phyloP scores from a whole-genome alignment of 139 green algal species.

The Penium margaritaceum region DNA sequence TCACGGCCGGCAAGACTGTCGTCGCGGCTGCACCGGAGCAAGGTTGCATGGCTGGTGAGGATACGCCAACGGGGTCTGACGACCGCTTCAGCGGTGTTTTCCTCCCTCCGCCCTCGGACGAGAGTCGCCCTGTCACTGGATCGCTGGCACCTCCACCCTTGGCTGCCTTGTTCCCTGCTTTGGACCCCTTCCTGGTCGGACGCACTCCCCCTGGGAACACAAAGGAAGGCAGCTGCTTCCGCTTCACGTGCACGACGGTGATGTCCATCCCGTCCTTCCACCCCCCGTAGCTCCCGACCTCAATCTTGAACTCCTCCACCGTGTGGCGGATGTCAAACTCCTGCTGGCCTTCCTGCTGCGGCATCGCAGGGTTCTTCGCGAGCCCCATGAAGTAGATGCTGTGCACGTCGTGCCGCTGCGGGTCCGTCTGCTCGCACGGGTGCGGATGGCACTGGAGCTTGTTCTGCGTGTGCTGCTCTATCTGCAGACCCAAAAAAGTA shows the following conservation, averaged over 20 bases:
- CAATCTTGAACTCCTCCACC: conserved; percentile 62
- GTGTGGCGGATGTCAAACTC: conserved; percentile 61
- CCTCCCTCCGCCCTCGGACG: too few relatives aligned
- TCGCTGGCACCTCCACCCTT: too few relatives aligned
- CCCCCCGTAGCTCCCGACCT: conserved; percentile 49
- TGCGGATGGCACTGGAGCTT: conserved; percentile 60
- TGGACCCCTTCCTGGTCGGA: too few relatives aligned
- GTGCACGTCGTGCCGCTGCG: background rate
- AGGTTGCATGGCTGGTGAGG: too few relatives aligned
- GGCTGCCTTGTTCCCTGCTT: too few relatives aligned
- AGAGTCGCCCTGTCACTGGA: too few relatives aligned
- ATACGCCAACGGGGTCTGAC: too few relatives aligned
- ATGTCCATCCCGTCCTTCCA: conserved; percentile 63
- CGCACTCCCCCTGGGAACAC: too few relatives aligned
- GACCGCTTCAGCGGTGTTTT: too few relatives aligned
- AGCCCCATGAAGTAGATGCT: conserved; percentile 66
- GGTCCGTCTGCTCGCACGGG: conserved; percentile 52
- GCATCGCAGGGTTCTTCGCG: conserved; percentile 52
- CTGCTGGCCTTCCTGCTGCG: background rate
- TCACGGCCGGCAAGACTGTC: too few relatives aligned
- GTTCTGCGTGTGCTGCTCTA: conserved; percentile 54
- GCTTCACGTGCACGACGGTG: conserved; percentile 55
- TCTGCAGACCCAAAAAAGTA: too few relatives aligned
- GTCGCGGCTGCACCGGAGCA: too few relatives aligned
- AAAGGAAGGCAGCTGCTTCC: conserved; percentile 51